Base-by-base conservation (phyloP, 345 rosid genomes). In the Corchorus capsularis region DNA sequence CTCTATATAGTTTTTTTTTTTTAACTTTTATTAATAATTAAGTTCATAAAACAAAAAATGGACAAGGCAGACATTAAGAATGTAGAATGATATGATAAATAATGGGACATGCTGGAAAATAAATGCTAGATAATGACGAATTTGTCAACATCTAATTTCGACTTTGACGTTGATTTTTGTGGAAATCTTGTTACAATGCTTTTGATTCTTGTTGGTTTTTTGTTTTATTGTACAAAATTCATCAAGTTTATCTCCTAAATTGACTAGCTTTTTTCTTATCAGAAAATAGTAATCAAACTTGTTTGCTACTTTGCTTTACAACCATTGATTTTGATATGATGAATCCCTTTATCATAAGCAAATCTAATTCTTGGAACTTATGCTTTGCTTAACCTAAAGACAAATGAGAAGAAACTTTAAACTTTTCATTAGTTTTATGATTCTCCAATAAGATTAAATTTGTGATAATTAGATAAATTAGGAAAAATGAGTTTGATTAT, bases 351-450 rank as follows among this genome's bases (percentile, higher is more conserved):
- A 27, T 27, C 27, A 27, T 39, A 39, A 41, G 27, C 50, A 39
- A 39, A 64, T 41, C 27, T 63, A 5, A 15, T 9, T 17, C 15
- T 41, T 63, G 1, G 14, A 10, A 39, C 14, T 63, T 27, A 4
- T 17, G 27, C 68, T 64, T 64, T 41, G 69, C 69, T 64, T 64
- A 41, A 41, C 46, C 68, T 63, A 63, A 63, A 37, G 47, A 63
- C 39, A 46, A 22, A 43, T 67, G 46, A 20, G 13, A 47, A 3
- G 16, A 20, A 2, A 13, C 6, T 27, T 46, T 49, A 6, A 7
- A 46, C 41, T 15, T 20, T 45, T 16, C 17, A 11, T 20, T 43
- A 0, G 19, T 45, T 20, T 5, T 15, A 19, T 4, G 20, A 45
- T 67, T 46, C 17, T 13, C 11, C n/a, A 20, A 46, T 14, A 39